Evolutionary conservation across 208 protist genomes (phyloP).

Genomic region (Trypanosoma cruzi): DNA sequence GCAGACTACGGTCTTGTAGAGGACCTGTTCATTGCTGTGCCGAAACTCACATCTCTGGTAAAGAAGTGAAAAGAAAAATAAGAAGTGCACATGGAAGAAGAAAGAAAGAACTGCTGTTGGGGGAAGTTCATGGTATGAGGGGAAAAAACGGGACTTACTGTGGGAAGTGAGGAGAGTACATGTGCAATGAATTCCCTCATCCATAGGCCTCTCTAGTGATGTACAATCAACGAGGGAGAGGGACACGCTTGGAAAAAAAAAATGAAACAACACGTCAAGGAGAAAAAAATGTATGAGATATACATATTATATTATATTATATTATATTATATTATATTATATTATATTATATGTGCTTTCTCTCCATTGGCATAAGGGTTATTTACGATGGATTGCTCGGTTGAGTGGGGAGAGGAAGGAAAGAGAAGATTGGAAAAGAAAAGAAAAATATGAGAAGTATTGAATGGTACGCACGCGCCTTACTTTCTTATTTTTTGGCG

Average conservation of each 20-base stretch:
- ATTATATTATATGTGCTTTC: background rate
- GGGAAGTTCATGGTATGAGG: background rate
- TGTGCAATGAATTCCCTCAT: background rate
- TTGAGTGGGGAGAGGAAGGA: background rate
- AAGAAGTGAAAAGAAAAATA: slow-evolving; percentile 36
- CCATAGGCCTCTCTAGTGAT: background rate
- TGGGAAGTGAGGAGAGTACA: background rate
- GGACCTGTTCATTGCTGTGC: slow-evolving; percentile 96
- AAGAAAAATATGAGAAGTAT: background rate
- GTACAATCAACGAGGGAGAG: background rate
- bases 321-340: background rate
- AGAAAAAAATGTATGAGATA: background rate
- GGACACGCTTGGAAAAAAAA: background rate
- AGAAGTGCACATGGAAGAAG: background rate
- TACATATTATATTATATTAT: background rate
- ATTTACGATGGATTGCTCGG: background rate
- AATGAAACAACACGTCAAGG: no score
- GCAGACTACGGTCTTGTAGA: slow-evolving; percentile 97
- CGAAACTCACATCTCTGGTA: slow-evolving; percentile 91
- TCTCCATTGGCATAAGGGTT: background rate
- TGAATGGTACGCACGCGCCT: background rate
- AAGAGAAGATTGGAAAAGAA: background rate
- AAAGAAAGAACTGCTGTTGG: background rate
- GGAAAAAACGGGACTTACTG: background rate
- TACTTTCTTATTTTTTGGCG: background rate